A percentile compares a stretch with the other conserved stretches of the same genome.
These are phyloP conservation scores for Yamadazyma paraphyllophila DNA, from an alignment of 805 yeast species.

Conservation along the genomic window DNA sequence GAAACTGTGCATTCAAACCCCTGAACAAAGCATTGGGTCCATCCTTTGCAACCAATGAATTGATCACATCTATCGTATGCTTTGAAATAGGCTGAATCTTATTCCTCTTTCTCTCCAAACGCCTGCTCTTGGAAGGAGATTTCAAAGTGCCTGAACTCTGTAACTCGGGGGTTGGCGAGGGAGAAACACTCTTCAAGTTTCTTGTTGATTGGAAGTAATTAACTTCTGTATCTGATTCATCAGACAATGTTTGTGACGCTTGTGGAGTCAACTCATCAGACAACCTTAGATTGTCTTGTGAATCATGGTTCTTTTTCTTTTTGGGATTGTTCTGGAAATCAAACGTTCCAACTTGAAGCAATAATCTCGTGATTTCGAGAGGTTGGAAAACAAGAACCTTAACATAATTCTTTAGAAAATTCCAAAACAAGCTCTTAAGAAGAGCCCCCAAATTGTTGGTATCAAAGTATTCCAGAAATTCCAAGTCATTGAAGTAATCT, in stretches of 20 bases:
- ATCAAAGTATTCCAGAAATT: constrained; percentile 66
- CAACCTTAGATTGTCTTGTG: constrained; percentile 12
- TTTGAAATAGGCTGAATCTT: constrained; percentile 56
- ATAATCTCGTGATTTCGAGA: constrained; percentile 74
- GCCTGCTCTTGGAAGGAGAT: constrained; percentile 8
- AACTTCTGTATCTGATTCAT: constrained; percentile 25
- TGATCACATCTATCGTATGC: constrained; percentile 65
- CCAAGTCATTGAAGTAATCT: constrained; percentile 55
- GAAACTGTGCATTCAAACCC: constrained; percentile 75
- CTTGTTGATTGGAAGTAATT: constrained; percentile 27
- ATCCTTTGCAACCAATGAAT: constrained; percentile 62
- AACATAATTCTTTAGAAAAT: constrained; percentile 66
- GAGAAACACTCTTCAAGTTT: background rate
- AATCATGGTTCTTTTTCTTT: constrained; percentile 9
- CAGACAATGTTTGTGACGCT: constrained; percentile 5
- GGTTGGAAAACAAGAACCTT: constrained; percentile 79
- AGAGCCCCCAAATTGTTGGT: constrained; percentile 55
- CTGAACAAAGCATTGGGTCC: constrained; percentile 72
- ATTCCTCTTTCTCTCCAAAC: constrained; percentile 11
- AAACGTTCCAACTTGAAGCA: constrained; percentile 78
- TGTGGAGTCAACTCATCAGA: constrained; percentile 10
- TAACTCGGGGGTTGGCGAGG: background rate
- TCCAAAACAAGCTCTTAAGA: constrained; percentile 53
- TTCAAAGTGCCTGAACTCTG: constrained; percentile 1
- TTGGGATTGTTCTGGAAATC: constrained; percentile 19